Evolutionary conservation across 176 grass and related monocot genomes (phyloP).

Genomic region (Aechmea fasciata): DNA sequence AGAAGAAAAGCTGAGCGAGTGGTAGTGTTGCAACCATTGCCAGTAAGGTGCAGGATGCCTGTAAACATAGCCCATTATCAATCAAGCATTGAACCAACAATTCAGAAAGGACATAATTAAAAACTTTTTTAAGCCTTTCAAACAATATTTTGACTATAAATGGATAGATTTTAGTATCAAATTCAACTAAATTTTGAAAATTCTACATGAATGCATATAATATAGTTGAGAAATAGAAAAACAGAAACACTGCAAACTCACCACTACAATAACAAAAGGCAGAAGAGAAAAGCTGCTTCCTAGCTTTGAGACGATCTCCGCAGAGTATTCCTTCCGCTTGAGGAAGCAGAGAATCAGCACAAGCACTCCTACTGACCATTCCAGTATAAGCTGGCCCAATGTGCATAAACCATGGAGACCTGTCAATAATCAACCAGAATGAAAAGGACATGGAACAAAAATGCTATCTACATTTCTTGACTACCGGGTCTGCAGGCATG

Average conservation of each 20-base stretch:
- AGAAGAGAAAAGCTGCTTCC: constrained; percentile 92
- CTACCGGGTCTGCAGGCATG: constrained; percentile 10
- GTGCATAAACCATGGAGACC: constrained; percentile 52
- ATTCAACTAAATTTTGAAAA: background rate
- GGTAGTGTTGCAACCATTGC: constrained; percentile 90
- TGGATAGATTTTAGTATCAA: background rate
- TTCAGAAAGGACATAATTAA: background rate
- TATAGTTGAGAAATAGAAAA: constrained; percentile 8
- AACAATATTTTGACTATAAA: background rate
- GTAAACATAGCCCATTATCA: constrained; percentile 22
- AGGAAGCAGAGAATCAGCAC: constrained; percentile 87
- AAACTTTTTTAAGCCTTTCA: background rate
- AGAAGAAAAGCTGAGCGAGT: constrained; percentile 86
- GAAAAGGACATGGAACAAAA: constrained; percentile 33
- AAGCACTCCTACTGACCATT: constrained; percentile 62
- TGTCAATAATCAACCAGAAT: constrained; percentile 70
- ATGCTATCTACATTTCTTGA: constrained; percentile 29
- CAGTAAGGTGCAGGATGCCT: constrained; percentile 81
- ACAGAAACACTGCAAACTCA: constrained; percentile 26
- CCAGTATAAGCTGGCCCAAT: constrained; percentile 90
- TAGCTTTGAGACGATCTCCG: constrained; percentile 71
- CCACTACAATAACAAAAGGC: constrained; percentile 91
- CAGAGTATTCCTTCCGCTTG: constrained; percentile 60
- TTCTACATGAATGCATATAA: background rate
- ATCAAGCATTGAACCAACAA: background rate